A percentile compares a stretch with the other conserved stretches of the same genome.
These are phyloP conservation scores for Gossypium longicalyx DNA, from an alignment of 345 rosid species.

Conservation along the genomic window DNA sequence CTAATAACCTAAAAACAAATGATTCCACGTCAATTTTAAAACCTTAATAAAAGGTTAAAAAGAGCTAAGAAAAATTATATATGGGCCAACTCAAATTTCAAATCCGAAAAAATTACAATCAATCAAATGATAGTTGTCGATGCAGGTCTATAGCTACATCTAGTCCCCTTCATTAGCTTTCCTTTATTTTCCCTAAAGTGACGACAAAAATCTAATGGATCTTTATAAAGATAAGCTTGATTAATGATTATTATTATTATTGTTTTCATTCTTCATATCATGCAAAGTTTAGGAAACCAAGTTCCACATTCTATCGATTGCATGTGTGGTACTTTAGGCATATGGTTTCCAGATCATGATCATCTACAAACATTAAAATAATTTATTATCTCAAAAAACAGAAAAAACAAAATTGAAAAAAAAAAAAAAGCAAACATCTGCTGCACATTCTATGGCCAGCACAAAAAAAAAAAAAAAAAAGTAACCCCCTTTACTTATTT, in stretches of 20 bases:
- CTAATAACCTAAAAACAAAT: too few relatives aligned
- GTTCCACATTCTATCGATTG: background rate
- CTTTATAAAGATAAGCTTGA: background rate
- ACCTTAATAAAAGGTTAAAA: background rate
- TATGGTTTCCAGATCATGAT: background rate
- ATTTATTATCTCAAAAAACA: background rate
- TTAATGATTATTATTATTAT: background rate
- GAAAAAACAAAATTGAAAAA: background rate
- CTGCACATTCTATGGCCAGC: background rate
- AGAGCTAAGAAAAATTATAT: background rate
- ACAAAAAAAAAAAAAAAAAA: background rate
- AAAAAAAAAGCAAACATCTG: background rate
- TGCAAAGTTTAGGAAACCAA: conserved; percentile 2
- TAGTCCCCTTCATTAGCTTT: background rate
- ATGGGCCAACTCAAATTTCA: conserved; percentile 3
- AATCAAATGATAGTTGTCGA: background rate
- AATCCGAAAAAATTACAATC: background rate
- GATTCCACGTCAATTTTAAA: background rate
- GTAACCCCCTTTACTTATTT: background rate
- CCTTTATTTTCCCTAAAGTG: conserved; percentile 6
- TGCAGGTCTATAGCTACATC: background rate
- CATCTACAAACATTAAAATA: background rate
- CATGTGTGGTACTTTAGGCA: background rate
- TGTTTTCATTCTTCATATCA: background rate
- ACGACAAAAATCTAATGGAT: conserved; percentile 9